Conservation (phyloP, 176 grass and related monocot genomes). For the Cenchrus purpureus region DNA sequence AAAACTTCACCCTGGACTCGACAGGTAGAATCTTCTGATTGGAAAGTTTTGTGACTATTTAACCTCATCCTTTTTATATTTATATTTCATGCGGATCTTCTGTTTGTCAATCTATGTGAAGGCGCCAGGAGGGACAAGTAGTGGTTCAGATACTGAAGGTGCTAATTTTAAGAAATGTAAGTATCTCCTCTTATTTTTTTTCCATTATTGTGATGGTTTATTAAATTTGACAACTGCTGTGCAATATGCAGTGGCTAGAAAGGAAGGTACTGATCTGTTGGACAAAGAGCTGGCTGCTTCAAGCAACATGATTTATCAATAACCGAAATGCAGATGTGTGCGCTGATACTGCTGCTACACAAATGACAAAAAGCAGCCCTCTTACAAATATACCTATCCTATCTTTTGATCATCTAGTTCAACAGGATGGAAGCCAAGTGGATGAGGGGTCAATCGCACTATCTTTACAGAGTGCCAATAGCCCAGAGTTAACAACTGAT, state of each 20-base stretch:
- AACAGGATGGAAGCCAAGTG: constrained; percentile 11
- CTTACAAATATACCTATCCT: not conserved
- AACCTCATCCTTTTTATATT: constrained; percentile 17
- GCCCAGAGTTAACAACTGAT: not conserved
- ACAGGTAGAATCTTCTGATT: constrained; percentile 25
- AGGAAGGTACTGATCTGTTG: constrained; percentile 1
- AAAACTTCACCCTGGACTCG: not conserved
- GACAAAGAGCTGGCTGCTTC: not conserved
- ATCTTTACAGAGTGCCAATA: constrained; percentile 5
- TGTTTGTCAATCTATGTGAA: constrained; percentile 37
- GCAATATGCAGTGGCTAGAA: constrained; percentile 45
- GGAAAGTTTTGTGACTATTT: constrained; percentile 11
- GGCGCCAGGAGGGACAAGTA: constrained; percentile 29
- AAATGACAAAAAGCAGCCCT: not conserved
- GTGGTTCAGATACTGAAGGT: constrained; percentile 19
- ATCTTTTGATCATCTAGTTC: not conserved
- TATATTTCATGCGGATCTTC: constrained; percentile 22
- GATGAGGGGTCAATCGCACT: constrained; percentile 27
- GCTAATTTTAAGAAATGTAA: constrained; percentile 45
- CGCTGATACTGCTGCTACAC: not conserved
- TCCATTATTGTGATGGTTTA: not conserved
- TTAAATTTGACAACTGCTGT: constrained; percentile 26
- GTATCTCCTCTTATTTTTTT: constrained; percentile 13
- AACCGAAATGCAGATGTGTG: not conserved
- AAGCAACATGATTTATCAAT: not conserved